Evolutionary conservation across 345 rosid species (phyloP).

Genomic region (Citrus medica): DNA sequence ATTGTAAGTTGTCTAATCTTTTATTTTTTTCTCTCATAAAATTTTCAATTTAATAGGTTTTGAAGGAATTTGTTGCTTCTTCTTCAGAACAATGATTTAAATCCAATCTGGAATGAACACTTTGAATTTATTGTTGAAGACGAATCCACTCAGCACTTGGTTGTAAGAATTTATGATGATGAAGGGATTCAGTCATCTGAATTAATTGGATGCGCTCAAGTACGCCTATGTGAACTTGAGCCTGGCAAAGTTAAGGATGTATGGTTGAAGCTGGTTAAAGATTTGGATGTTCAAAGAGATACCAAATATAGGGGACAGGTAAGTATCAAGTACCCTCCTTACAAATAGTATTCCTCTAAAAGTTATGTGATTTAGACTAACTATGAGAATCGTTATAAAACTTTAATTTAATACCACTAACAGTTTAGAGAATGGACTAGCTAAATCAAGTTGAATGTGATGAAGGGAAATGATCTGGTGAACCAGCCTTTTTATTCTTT

Average conservation of each 20-base stretch:
- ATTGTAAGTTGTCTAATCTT: constrained; percentile 50
- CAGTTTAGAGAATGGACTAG: neutral
- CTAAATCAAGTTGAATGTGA: neutral
- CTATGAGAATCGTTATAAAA: neutral
- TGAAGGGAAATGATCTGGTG: neutral
- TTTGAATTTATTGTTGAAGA: constrained; percentile 90
- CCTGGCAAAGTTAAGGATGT: constrained; percentile 99
- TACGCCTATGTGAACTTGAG: constrained; percentile 69
- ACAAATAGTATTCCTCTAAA: neutral
- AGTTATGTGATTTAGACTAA: neutral
- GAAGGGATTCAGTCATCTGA: constrained; percentile 94
- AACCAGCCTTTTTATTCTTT: neutral
- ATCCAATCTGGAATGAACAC: constrained; percentile 99
- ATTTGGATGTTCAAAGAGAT: constrained; percentile 95
- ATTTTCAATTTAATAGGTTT: constrained; percentile 1
- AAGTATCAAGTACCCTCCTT: constrained; percentile 5
- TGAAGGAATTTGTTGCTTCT: constrained; percentile 8
- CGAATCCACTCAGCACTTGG: constrained; percentile 84
- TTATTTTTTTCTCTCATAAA: constrained; percentile 2
- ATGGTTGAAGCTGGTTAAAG: constrained; percentile 97
- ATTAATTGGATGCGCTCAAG: constrained; percentile 84
- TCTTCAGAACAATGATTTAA: constrained; percentile 83
- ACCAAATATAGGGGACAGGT: constrained; percentile 91
- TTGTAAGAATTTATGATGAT: constrained; percentile 81
- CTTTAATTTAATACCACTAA: neutral